Evolutionary conservation across 441 rosid genomes (phyloP), one percentile per base, ranked within the genome.

Genomic region (Geranium incanum): DNA sequence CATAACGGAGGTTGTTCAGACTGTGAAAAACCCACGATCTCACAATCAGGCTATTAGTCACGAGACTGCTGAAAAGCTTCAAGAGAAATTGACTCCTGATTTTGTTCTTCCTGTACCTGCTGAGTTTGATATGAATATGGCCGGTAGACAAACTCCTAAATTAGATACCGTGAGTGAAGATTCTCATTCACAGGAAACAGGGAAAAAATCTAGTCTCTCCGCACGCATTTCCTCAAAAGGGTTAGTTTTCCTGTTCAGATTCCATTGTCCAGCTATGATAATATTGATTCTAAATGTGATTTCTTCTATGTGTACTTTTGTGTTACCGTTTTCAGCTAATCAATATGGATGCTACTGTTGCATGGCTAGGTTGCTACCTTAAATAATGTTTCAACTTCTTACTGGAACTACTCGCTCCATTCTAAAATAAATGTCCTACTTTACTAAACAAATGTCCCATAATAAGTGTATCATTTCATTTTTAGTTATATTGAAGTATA

Each of bases 1-100:
- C 60, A 96, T 95, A 5, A 81, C 88, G 0, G 99, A 95, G 81
- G 89, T 95, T 9, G 87, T 95, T 48, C 84, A 92, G 71, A 97
- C 99, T 2, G 93, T 95, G 78, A 88, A 80, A 81, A 85, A 79
- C 71, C 97, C 99, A 19, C 89, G 97, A 6, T 57, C 64, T 18
- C 68, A 84, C 97, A 4, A 80, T 84, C 33, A 92, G 97, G 68
- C 97, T 89, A 86, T 90, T 97, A 6, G 73, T 75, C 7, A 84
- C 77, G 45, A 81, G 73, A 59, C 92, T 93, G 1, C 77, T 80
- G 55, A 64, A 92, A 70, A 89, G 86, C 70, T 89, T 89, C 0
- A 96, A 91, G 74, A 87, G 80, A 66, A 68, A 80, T 57, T 57
- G 64, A n/a, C 64, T 57, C 23, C 64, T 11, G 84, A 85, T 64